Evolutionary conservation across 257 asterid species (phyloP), one percentile per base, ranked within the genome.

Genomic region (Thymus quinquecostatus): DNA sequence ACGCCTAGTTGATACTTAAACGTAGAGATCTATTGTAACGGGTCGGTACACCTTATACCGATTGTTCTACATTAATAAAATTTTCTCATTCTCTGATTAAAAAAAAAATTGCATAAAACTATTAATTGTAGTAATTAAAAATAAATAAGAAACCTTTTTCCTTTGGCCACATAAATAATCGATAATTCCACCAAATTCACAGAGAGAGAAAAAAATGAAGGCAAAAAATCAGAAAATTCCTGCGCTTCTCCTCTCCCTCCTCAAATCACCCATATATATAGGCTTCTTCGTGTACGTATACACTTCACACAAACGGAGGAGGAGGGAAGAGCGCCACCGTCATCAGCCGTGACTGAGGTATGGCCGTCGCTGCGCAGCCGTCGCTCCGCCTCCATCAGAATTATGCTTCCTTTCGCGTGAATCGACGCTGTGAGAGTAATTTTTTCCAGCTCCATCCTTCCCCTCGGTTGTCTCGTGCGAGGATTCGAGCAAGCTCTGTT

Each of bases 261-360:
- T 87, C 68, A 90, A 90, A 82, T 49, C 87, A 4, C 98, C 97
- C 1, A 59, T 90, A 57, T 93, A 88, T 68, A 69, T 86, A 68
- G 88, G 86, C 48, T 57, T 87, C 49, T 76, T 80, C 36, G 1
- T 81, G 0, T 88, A 82, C 71, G 43, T 77, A 14, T 88, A 82
- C 59, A 57, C 74, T 28, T 62, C 62, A 38, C 78, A 47, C 74
- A 73, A 10, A 3, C 63, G 27, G 69, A 70, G 64, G 13, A 66
- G 41, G 56, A 77, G 70, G 27, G 69, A 75, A 74, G 56, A 30
- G 0, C 50, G 67, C 73, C 53, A 63, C 71, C 80, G 49, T 56
- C 78, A 21, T 65, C 70, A 75, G 54, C 58, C 48, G 13, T 72
- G 58, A 48, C 4, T 45, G 69, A 70, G 69, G 9, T 21, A 90